Conservation (phyloP, 768 basidiomycete species). For the Coprinopsis sp. region DNA sequence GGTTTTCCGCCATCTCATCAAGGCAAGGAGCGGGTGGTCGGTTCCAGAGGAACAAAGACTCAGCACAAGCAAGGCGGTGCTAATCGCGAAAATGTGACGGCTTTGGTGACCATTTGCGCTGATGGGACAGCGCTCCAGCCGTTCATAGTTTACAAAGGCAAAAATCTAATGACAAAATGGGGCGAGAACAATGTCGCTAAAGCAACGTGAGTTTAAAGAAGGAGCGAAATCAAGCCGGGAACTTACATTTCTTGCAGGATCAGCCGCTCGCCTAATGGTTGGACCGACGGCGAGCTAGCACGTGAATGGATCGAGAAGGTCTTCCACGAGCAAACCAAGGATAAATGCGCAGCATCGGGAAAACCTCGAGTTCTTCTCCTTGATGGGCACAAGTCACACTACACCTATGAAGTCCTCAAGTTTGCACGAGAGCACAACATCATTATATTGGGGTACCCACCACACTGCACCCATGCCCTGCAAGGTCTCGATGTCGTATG, state of each 20-base stretch:
- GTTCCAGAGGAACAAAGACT: constrained; percentile 18
- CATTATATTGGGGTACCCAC: constrained; percentile 31
- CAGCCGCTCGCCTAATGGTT: constrained; percentile 21
- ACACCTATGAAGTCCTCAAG: constrained; percentile 26
- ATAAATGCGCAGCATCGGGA: constrained; percentile 5
- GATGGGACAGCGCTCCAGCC: constrained; percentile 21
- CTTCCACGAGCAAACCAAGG: constrained; percentile 19
- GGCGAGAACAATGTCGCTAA: constrained; percentile 17
- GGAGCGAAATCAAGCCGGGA: background rate
- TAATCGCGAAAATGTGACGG: constrained; percentile 17
- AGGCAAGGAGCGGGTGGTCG: constrained; percentile 24
- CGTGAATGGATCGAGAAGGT: constrained; percentile 16
- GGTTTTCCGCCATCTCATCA: constrained; percentile 18
- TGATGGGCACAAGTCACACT: constrained; percentile 42
- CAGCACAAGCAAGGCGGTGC: constrained; percentile 29
- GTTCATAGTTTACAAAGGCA: constrained; percentile 23
- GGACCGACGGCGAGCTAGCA: constrained; percentile 22
- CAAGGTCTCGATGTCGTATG: constrained; percentile 42
- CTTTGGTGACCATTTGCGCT: constrained; percentile 22
- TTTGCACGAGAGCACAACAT: constrained; percentile 31
- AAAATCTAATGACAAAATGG: constrained; percentile 22
- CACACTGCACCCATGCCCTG: constrained; percentile 33
- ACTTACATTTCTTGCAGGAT: constrained; percentile 19
- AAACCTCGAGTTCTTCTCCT: constrained; percentile 27
- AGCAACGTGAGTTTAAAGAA: constrained; percentile 17